Evolutionary conservation across 345 rosid species (phyloP), one percentile per base, ranked within the genome.

Genomic region (Leavenworthia alabamica): DNA sequence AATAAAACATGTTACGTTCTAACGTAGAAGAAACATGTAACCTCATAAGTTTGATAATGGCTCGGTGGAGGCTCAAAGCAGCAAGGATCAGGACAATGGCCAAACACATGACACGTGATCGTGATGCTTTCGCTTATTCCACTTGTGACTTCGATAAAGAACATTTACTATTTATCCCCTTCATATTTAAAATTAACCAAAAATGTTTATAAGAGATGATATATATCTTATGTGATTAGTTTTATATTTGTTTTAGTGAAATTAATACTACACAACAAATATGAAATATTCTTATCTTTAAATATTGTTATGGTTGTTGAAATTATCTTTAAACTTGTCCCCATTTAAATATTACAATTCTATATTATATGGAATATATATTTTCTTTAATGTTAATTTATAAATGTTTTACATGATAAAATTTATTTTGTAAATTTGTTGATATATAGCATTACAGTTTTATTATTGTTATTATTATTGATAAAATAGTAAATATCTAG

Each of bases 31-130:
- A 56, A 48, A 58, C 51, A 52, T 67, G 52, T 57, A 40, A 58
- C 35, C n/a, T 39, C 14, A 22, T 36, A 40, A 49, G 59, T 48
- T 20, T 19, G 7, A 48, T 49, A 49, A 42, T 50, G 23, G 49
- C 59, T 32, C 17, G 39, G 66, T 32, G 29, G 28, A 58, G 41
- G 44, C 65, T 59, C 59, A 59, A 67, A 29, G 39, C 31, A 51
- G 73, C 66, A 68, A 68, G 39, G 20, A 68, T 68, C 60, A 24
- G 39, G 60, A 42, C 46, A 68, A 60, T 50, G 53, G 46, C 13
- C 54, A 39, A 50, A 41, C 4, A 60, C 60, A 42, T 22, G 66
- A 29, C 66, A 58, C 60, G 73, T 67, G 37, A 40, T 67, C 45
- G 59, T 59, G 19, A n/a, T n/a, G n/a, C n/a, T 48, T 58, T 58